phyloP scores from a whole-genome alignment of 169 alveolate genomes.

The Hepatocystis sp. region DNA sequence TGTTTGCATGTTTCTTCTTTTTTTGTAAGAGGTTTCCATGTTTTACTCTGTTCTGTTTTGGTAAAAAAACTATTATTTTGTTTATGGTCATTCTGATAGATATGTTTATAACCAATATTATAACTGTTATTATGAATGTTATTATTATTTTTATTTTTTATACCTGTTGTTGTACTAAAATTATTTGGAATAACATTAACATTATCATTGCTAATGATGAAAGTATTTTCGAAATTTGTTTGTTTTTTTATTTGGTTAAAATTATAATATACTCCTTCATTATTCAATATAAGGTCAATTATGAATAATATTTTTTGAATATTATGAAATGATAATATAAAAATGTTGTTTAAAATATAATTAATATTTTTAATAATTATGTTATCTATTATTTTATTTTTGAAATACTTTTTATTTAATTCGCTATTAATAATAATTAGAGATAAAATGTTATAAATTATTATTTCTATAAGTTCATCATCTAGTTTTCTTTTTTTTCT shows the following conservation, averaged over 20 bases:
- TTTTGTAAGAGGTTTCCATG: too few species aligned
- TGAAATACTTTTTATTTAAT: conserved; percentile 33
- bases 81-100: too few species aligned
- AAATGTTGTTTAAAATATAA: conserved; percentile 34
- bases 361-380: conserved; percentile 25
- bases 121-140: too few species aligned
- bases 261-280: conserved; percentile 58
- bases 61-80: too few species aligned
- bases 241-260: conserved; percentile 13
- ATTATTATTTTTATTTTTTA: too few species aligned
- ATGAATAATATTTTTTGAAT: conserved; percentile 44
- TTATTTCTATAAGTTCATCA: conserved; percentile 38
- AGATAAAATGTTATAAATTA: conserved; percentile 39
- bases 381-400: conserved; percentile 39
- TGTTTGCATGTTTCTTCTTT: too few species aligned
- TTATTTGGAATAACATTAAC: neutral
- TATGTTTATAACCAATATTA: too few species aligned
- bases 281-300: conserved; percentile 43
- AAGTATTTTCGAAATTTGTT: neutral
- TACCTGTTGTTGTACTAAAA: neutral
- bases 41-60: too few species aligned
- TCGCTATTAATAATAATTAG: conserved; percentile 25
- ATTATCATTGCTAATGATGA: neutral
- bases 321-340: conserved; percentile 11
- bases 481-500: conserved; percentile 15